Conservation (phyloP, 1,284 basidiomycete species). For the Papiliotrema terrestris region DNA sequence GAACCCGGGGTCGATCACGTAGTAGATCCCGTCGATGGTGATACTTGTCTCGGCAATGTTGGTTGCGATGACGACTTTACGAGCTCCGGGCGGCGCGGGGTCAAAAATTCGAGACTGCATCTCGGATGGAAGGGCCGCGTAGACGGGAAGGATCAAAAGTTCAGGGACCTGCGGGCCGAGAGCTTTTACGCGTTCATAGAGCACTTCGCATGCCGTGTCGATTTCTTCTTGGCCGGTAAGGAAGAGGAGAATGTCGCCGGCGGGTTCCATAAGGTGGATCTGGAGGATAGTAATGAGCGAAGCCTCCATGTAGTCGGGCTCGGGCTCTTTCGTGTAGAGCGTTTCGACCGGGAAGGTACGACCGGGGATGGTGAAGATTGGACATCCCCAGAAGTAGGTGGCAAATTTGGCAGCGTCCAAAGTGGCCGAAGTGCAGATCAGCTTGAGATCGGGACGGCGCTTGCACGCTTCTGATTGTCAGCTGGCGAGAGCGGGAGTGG, state of each 20-base stretch:
- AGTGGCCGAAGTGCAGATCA: constrained; percentile 97
- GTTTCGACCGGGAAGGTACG: constrained; percentile 98
- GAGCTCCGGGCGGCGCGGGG: constrained; percentile 89
- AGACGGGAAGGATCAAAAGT: constrained; percentile 92
- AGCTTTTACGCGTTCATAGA: constrained; percentile 97
- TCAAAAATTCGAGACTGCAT: constrained; percentile 98
- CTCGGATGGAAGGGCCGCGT: constrained; percentile 94
- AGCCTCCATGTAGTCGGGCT: constrained; percentile 96
- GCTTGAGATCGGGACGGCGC: constrained; percentile 87
- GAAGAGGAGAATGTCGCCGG: constrained; percentile 94
- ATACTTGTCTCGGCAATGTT: constrained; percentile 98
- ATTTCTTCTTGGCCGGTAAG: constrained; percentile 99
- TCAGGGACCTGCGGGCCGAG: constrained; percentile 96
- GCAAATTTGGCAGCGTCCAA: constrained; percentile 99
- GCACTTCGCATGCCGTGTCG: constrained; percentile 93
- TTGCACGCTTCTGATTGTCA: constrained; percentile 78
- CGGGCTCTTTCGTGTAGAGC: constrained; percentile 97
- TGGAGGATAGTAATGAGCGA: constrained; percentile 99
- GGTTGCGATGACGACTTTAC: constrained; percentile 97
- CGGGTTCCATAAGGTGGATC: constrained; percentile 96
- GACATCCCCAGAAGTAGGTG: constrained; percentile 96
- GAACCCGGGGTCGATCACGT: constrained; percentile 97
- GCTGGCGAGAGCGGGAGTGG: not conserved
- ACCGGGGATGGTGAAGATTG: constrained; percentile 99
- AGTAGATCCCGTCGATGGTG: constrained; percentile 98